A percentile compares a stretch with the other conserved stretches of the same genome.
Conservation (phyloP, 139 green algal species). For the Pleodorina starrii region DNA sequence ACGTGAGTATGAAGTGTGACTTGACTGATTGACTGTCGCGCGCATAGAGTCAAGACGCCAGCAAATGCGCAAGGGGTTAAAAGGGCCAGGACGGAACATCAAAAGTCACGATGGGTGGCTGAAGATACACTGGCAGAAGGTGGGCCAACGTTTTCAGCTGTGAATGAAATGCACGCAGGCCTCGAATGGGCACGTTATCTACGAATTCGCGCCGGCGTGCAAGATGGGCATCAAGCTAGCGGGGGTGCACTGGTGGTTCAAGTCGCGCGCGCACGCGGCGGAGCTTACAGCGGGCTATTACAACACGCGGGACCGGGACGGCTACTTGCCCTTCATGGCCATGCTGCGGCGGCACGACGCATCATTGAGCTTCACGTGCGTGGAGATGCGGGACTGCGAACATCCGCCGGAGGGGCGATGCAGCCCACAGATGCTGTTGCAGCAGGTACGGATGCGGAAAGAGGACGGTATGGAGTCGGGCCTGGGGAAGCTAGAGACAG, state of each 20-base stretch:
- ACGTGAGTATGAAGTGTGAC: conserved; percentile 54
- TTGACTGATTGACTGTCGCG: too few species aligned
- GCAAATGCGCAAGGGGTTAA: too few species aligned
- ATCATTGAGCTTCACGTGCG: conserved; percentile 96
- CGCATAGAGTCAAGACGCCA: too few species aligned
- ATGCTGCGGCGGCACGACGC: conserved; percentile 79
- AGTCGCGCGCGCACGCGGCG: conserved; percentile 91
- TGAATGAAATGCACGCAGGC: too few species aligned
- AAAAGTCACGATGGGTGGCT: too few species aligned
- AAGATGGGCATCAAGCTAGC: conserved; percentile 93
- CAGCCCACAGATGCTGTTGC: conserved; percentile 90
- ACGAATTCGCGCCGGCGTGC: conserved; percentile 78
- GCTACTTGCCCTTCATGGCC: conserved; percentile 82
- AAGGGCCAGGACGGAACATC: too few species aligned
- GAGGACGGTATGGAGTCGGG: too few species aligned
- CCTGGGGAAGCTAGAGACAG: too few species aligned
- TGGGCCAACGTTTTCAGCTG: too few species aligned
- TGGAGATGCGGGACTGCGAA: conserved; percentile 99
- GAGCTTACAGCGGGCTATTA: conserved; percentile 99
- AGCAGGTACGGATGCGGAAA: conserved; percentile 77
- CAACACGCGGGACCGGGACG: conserved; percentile 93
- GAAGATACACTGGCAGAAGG: too few species aligned
- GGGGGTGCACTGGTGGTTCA: conserved; percentile 99
- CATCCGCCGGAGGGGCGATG: conserved; percentile 93
- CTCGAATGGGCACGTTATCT: conserved; percentile 70